phyloP scores from a whole-genome alignment of 352 stramenopile genomes.

The Pelagophyceae sp. region DNA sequence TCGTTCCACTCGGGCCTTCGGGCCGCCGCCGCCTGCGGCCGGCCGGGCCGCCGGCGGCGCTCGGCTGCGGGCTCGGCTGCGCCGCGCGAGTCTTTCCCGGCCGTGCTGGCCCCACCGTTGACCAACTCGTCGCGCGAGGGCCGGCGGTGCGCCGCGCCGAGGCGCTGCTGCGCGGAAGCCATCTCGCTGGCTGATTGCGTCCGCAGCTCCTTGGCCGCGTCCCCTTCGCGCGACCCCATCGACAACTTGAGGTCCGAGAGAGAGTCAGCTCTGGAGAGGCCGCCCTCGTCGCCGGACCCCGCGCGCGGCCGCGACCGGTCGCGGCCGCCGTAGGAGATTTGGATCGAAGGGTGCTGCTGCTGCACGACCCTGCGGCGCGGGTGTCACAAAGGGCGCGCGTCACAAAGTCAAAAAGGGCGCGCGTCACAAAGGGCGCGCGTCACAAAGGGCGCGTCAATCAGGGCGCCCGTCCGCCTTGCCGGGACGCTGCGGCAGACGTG shows the following conservation, averaged over 20 bases:
- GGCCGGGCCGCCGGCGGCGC: neutral
- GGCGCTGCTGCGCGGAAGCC: neutral
- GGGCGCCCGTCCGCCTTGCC: neutral
- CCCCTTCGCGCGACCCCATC: neutral
- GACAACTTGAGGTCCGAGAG: constrained; percentile 1
- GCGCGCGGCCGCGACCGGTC: neutral
- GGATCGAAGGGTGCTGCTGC: neutral
- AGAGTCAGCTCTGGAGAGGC: neutral
- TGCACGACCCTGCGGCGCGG: neutral
- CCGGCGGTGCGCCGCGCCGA: neutral
- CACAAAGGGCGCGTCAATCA: neutral
- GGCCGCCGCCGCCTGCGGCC: neutral
- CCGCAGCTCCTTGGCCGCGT: neutral
- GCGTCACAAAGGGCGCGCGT: neutral
- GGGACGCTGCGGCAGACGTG: neutral
- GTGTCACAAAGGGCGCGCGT: neutral
- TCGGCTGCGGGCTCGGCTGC: neutral
- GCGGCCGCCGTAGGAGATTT: neutral
- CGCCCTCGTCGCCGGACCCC: neutral
- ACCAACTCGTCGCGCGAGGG: neutral
- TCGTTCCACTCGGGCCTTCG: neutral
- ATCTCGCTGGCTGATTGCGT: neutral
- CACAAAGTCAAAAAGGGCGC: neutral
- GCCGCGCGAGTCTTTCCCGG: neutral
- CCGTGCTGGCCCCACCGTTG: neutral